Evolutionary conservation across 495 filamentous ascomycete species (phyloP), one percentile per base, ranked within the genome.

Genomic region (Chaetomium tenue): DNA sequence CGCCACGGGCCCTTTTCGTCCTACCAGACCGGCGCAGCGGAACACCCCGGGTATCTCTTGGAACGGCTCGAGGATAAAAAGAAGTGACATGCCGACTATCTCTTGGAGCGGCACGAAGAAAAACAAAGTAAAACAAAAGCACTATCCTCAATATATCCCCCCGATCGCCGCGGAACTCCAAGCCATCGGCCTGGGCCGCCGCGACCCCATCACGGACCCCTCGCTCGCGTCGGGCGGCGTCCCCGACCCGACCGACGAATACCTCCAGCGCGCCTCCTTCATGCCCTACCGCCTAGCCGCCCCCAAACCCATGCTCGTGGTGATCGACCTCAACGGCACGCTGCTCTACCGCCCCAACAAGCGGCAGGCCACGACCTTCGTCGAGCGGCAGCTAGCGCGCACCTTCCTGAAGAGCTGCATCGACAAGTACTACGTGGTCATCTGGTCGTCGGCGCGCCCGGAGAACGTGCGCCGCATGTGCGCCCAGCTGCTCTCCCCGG

Each of bases 291-390:
- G 37, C 0, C 66, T 80, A 0, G 47, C 67, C 1, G 2, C 63
- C 2, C 72, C 79, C 8, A 75, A 75, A 3, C 76, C 79, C 12
- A 76, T 96, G 0, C 85, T 98, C 2, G 75, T 98, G 22, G 84
- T 98, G 30, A 86, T 98, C 61, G 94, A 98, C 73, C 82, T 98
- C 0, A 98, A 98, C 76, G 94, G 95, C 61, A 96, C 95, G 0
- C 80, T 98, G 3, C 80, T 97, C 18, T 78, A 82, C 70, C 90
- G 94, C 15, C 87, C 86, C 12, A 74, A 75, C 37, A 76, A 79
- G 12, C 66, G 75, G 13, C 40, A 15, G 23, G 57, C 0, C 82
- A 87, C 0, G 78, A 75, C 0, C n/a, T 89, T 90, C 71, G 70
- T 80, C 3, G 72, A 78, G 52, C 86, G 94, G 5, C 88, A 88